Conservation (phyloP, 2,329 filamentous ascomycete genomes). For the Aspergillus texensis region DNA sequence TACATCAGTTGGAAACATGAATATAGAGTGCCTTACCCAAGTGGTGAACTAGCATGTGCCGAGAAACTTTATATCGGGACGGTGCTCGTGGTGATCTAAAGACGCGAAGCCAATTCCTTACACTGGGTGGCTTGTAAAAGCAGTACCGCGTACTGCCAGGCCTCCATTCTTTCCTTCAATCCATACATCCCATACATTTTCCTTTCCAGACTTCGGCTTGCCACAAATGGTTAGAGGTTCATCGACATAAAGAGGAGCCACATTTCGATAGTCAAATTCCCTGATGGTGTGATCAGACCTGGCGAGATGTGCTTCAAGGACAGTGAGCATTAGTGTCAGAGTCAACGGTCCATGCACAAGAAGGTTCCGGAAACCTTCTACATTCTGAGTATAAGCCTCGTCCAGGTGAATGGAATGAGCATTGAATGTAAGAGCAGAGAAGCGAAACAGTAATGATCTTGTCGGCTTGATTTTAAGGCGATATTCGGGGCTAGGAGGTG, state of each 20-base stretch:
- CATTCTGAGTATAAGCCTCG: conserved; percentile 64
- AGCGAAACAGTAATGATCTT: conserved; percentile 77
- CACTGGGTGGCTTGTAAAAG: conserved; percentile 21
- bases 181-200: conserved; percentile 63
- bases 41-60: not conserved
- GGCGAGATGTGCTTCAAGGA: conserved; percentile 60
- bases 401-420: conserved; percentile 90
- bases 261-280: conserved; percentile 75
- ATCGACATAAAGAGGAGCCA: conserved; percentile 76
- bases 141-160: conserved; percentile 65
- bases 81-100: not conserved
- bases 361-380: conserved; percentile 74
- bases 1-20: not conserved
- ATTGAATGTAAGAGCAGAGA: conserved; percentile 89
- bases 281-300: conserved; percentile 46
- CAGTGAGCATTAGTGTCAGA: conserved; percentile 73
- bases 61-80: not conserved
- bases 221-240: conserved; percentile 73
- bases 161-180: conserved; percentile 64
- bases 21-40: not conserved
- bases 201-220: conserved; percentile 50
- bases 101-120: not conserved
- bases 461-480: conserved; percentile 66
- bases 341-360: conserved; percentile 87
- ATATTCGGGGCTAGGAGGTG: conserved; percentile 56